A percentile compares a stretch with the other conserved stretches of the same genome.
phyloP scores from a whole-genome alignment of 1,284 basidiomycete genomes.

The Ceratobasidium sp. region DNA sequence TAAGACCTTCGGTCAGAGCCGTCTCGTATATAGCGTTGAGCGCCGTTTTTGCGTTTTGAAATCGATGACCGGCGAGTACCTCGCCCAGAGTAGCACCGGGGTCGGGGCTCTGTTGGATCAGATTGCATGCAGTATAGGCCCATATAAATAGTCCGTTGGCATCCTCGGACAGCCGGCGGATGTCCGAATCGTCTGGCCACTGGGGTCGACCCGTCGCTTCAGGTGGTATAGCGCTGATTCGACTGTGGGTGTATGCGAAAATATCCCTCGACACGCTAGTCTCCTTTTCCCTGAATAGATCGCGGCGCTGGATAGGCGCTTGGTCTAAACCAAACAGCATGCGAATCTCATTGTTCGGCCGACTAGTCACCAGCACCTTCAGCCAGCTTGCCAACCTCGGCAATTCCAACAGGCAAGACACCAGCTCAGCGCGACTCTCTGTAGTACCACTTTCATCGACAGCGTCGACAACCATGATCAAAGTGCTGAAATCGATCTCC shows the following conservation, averaged over 20 bases:
- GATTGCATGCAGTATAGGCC: conserved; percentile 31
- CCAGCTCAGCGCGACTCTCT: conserved; percentile 4
- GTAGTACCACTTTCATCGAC: conserved; percentile 29
- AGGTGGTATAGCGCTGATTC: background rate
- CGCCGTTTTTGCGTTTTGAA: background rate
- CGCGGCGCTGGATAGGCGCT: background rate
- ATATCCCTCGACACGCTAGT: background rate
- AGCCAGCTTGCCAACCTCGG: background rate
- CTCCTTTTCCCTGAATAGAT: background rate
- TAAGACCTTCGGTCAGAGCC: conserved; percentile 29
- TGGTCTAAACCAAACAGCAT: background rate
- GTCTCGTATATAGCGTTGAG: conserved; percentile 19
- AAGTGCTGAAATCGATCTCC: background rate
- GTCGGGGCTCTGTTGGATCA: conserved; percentile 14
- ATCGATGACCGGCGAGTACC: conserved; percentile 6
- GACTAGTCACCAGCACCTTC: conserved; percentile 45
- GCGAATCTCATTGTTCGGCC: conserved; percentile 29
- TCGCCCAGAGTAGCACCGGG: conserved; percentile 3
- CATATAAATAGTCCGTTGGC: conserved; percentile 44
- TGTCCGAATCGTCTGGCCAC: conserved; percentile 7
- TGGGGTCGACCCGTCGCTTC: background rate
- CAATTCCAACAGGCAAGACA: background rate
- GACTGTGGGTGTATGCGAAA: background rate
- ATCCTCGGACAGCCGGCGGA: background rate
- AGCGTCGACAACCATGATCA: conserved; percentile 27